Conservation (phyloP, 2,329 filamentous ascomycete species). For the Cercospora zeina region DNA sequence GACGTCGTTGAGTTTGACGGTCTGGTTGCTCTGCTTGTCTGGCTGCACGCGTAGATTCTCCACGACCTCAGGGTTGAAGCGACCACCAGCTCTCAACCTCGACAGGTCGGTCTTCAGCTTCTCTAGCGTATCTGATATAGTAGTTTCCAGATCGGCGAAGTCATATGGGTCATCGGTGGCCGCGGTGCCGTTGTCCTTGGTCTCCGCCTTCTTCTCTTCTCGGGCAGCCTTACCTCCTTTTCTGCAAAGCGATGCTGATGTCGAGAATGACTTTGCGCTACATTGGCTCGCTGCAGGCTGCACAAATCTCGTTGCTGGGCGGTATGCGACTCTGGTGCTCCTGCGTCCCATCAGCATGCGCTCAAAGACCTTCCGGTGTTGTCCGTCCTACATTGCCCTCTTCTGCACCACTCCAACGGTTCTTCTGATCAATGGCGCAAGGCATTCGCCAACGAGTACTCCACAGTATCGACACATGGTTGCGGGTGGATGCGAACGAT, state of each 20-base stretch:
- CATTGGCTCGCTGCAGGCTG: slow-evolving; percentile 2
- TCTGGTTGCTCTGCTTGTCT: slow-evolving; percentile 53
- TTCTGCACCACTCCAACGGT: slow-evolving; percentile 9
- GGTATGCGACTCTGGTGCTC: slow-evolving; percentile 20
- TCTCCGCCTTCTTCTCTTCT: slow-evolving; percentile 38
- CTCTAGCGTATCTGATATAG: slow-evolving; percentile 57
- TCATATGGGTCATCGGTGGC: slow-evolving; percentile 59
- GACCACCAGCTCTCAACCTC: slow-evolving; percentile 62
- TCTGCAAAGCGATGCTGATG: slow-evolving; percentile 48
- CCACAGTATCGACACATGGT: slow-evolving; percentile 18
- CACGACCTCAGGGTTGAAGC: slow-evolving; percentile 62
- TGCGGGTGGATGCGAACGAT: background rate
- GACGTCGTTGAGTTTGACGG: slow-evolving; percentile 59
- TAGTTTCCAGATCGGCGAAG: slow-evolving; percentile 58
- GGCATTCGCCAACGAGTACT: slow-evolving; percentile 17
- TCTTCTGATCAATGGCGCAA: slow-evolving; percentile 14
- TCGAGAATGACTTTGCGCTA: slow-evolving; percentile 43
- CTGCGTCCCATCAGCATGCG: slow-evolving; percentile 1
- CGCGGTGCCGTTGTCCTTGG: slow-evolving; percentile 38
- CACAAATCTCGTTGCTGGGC: slow-evolving; percentile 13
- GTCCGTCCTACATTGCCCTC: slow-evolving; percentile 11
- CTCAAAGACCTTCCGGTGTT: background rate
- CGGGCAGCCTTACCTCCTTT: slow-evolving; percentile 57
- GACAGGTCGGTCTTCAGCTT: slow-evolving; percentile 62
- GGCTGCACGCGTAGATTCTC: slow-evolving; percentile 63